Percentiles rank a stretch among this genome's conserved stretches.
Conservation (phyloP, 768 basidiomycete species). For the Mycena pura region DNA sequence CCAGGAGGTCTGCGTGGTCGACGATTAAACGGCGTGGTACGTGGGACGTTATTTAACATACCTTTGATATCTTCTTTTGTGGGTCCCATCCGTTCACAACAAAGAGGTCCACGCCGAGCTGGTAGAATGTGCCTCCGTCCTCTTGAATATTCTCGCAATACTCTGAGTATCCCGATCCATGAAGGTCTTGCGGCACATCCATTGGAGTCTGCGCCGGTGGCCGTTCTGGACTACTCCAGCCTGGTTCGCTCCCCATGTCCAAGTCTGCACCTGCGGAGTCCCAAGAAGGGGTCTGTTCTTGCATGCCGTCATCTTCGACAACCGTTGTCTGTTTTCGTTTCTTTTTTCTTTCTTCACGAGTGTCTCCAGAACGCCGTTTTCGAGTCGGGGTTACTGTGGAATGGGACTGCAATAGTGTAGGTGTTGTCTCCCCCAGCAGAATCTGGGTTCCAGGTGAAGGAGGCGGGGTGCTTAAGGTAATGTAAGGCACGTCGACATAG, state of each 20-base stretch:
- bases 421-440: no score
- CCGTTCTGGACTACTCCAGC: neutral
- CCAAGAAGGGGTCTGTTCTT: neutral
- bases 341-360: neutral
- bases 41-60: slow-evolving; percentile 1
- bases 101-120: slow-evolving; percentile 9
- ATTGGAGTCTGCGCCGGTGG: no score
- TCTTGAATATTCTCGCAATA: neutral
- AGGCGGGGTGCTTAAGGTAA: neutral
- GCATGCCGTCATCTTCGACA: no score
- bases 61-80: neutral
- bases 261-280: neutral
- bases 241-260: neutral
- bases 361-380: neutral
- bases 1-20: neutral
- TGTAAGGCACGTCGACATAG: neutral
- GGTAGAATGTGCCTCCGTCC: slow-evolving; percentile 11
- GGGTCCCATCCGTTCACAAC: slow-evolving; percentile 27
- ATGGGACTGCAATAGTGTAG: neutral
- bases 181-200: neutral
- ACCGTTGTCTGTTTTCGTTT: no score
- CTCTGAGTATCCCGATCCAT: neutral
- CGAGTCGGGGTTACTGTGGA: neutral
- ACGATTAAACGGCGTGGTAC: neutral
- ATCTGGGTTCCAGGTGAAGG: neutral